Evolutionary conservation across 169 alveolate species (phyloP).

Genomic region (Eimeria praecox): DNA sequence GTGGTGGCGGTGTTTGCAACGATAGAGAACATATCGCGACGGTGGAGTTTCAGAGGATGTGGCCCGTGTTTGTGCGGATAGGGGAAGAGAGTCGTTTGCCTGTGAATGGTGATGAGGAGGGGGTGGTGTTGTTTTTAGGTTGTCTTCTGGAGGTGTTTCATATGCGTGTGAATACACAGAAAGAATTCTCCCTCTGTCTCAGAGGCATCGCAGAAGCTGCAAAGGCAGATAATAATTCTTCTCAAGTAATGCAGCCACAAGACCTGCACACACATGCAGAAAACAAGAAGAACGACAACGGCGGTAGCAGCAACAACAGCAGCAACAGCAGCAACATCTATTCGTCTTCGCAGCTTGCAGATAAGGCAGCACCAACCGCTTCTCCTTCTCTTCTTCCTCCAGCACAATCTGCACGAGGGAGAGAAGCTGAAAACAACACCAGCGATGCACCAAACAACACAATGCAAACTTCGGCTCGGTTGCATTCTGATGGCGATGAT

Average conservation of each 20-base stretch:
- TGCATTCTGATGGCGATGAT: background rate
- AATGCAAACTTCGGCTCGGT: background rate
- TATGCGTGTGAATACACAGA: slow-evolving; percentile 5
- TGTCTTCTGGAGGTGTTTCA: slow-evolving; percentile 48
- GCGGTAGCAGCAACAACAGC: background rate
- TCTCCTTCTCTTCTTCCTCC: background rate
- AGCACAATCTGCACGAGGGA: background rate
- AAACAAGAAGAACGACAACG: background rate
- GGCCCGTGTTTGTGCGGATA: slow-evolving; percentile 43
- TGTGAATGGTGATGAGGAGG: background rate
- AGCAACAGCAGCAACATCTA: background rate
- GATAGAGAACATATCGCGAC: slow-evolving; percentile 16
- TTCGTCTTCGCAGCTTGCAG: background rate
- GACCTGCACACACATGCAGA: background rate
- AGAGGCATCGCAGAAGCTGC: slow-evolving; percentile 1
- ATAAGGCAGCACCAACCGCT: background rate
- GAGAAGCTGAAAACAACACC: background rate
- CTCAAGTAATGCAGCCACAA: background rate
- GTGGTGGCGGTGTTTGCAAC: background rate
- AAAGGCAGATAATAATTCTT: background rate
- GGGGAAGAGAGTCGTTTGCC: slow-evolving; percentile 6
- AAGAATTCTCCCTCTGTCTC: slow-evolving; percentile 17
- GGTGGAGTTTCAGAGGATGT: slow-evolving; percentile 53
- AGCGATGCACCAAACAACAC: background rate
- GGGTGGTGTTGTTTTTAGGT: background rate